phyloP scores from a whole-genome alignment of 768 basidiomycete species.

The Strobilomyces confusus region DNA sequence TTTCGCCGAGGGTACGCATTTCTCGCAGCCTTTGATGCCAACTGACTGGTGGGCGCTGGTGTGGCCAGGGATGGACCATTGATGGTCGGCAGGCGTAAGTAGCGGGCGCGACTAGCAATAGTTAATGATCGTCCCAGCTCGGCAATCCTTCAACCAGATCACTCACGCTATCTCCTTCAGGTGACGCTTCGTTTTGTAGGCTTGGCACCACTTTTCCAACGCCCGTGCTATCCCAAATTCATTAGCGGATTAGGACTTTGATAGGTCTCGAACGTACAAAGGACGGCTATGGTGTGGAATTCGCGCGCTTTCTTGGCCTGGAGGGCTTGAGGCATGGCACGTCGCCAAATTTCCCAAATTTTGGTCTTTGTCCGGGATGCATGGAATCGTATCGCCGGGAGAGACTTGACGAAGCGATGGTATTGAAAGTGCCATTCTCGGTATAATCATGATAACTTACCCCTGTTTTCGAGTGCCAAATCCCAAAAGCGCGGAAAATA shows the following conservation, averaged over 20 bases:
- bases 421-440: slow-evolving; percentile 2
- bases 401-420: slow-evolving; percentile 43
- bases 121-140: slow-evolving; percentile 25
- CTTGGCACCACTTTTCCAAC: slow-evolving; percentile 66
- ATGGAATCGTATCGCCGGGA: slow-evolving; percentile 78
- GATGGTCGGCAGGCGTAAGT: slow-evolving; percentile 67
- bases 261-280: slow-evolving; percentile 46
- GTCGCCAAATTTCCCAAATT: slow-evolving; percentile 64
- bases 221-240: slow-evolving; percentile 38
- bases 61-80: slow-evolving; percentile 33
- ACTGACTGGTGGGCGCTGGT: slow-evolving; percentile 27
- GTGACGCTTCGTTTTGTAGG: slow-evolving; percentile 64
- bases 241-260: slow-evolving; percentile 4
- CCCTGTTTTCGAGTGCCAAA: slow-evolving; percentile 74
- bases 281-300: slow-evolving; percentile 45
- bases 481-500: slow-evolving; percentile 62
- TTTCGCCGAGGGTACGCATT: slow-evolving; percentile 30
- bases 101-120: slow-evolving; percentile 65
- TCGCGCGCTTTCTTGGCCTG: slow-evolving; percentile 66
- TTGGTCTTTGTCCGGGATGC: slow-evolving; percentile 56
- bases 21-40: slow-evolving; percentile 28
- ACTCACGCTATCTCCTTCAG: slow-evolving; percentile 83
- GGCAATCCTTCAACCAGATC: slow-evolving; percentile 8
- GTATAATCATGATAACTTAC: slow-evolving; percentile 35
- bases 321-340: slow-evolving; percentile 65